These are phyloP conservation scores for Rhodosporidiobolus sp. DNA, from an alignment of 768 basidiomycete genomes.

Conservation along the genomic window DNA sequence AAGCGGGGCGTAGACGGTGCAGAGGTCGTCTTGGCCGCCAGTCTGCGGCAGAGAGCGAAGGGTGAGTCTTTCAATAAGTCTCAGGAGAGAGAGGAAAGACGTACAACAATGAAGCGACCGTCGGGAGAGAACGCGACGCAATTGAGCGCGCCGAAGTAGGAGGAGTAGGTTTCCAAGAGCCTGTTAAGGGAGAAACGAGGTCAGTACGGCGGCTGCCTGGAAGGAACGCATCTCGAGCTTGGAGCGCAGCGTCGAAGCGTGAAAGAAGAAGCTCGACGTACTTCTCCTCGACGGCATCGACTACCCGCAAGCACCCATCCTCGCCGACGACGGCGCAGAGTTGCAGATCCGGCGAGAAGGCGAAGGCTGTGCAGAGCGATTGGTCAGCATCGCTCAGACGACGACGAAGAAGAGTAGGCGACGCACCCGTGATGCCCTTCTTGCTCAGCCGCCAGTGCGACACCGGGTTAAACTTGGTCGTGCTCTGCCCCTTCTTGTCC, in stretches of 20 bases:
- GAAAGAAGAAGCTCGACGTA: conserved; percentile 50
- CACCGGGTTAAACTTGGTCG: conserved; percentile 65
- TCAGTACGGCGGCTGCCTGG: conserved; percentile 3
- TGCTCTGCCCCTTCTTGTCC: conserved; percentile 69
- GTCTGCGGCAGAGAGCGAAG: conserved; percentile 57
- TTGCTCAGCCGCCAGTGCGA: conserved; percentile 81
- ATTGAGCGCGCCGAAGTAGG: conserved; percentile 88
- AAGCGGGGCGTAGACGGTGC: conserved; percentile 91
- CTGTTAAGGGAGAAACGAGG: conserved; percentile 50
- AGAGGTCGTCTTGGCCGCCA: conserved; percentile 92
- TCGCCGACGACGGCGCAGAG: conserved; percentile 86
- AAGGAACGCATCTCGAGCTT: too few species aligned
- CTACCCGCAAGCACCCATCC: conserved; percentile 84
- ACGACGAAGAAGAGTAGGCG: neutral
- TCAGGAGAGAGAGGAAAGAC: conserved; percentile 18
- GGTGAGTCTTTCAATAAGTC: neutral
- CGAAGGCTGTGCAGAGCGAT: conserved; percentile 64
- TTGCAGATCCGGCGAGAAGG: conserved; percentile 89
- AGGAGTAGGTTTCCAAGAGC: conserved; percentile 87
- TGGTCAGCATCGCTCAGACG: conserved; percentile 3
- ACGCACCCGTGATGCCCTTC: conserved; percentile 67
- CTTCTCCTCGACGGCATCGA: conserved; percentile 84
- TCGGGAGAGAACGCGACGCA: conserved; percentile 95
- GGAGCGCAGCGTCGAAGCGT: neutral
- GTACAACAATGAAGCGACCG: conserved; percentile 81